Percentiles rank a stretch among this genome's conserved stretches.
Conservation (phyloP, 176 grass and related monocot genomes). For the Dendrocalamus sinicus region DNA sequence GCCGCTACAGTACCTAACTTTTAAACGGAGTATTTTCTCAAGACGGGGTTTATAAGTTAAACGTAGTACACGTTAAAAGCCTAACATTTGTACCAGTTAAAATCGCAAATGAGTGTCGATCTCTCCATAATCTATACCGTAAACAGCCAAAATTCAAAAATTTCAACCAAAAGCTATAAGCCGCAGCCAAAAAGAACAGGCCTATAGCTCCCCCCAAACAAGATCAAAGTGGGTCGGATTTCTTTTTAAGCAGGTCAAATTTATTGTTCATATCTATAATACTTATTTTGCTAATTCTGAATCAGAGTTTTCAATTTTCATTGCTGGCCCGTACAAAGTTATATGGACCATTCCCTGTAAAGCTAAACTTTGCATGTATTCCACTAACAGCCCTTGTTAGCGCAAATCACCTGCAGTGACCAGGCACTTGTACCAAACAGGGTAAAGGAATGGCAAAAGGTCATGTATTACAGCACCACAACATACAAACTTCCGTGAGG, state of each 20-base stretch:
- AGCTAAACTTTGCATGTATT: neutral
- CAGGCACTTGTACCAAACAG: neutral
- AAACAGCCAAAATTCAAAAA: too few relatives aligned
- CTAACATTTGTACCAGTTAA: too few relatives aligned
- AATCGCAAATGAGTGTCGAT: too few relatives aligned
- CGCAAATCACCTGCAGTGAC: neutral
- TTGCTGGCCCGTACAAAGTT: neutral
- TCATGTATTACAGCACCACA: neutral
- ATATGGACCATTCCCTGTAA: constrained; percentile 8
- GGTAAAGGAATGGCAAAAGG: neutral
- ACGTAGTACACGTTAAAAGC: too few relatives aligned
- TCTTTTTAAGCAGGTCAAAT: neutral
- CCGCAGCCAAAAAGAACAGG: too few relatives aligned
- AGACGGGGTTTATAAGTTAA: too few relatives aligned
- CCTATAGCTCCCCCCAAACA: too few relatives aligned
- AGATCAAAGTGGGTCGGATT: neutral
- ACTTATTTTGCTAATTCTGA: neutral
- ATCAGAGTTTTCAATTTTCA: neutral
- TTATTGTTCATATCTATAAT: neutral
- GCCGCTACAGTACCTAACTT: too few relatives aligned
- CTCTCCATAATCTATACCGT: too few relatives aligned
- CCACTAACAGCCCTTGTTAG: neutral
- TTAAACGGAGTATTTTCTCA: too few relatives aligned
- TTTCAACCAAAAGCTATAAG: too few relatives aligned
- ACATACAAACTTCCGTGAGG: neutral